These are phyloP conservation scores for Megacollybia marginata DNA, from an alignment of 768 basidiomycete genomes.

Conservation along the genomic window DNA sequence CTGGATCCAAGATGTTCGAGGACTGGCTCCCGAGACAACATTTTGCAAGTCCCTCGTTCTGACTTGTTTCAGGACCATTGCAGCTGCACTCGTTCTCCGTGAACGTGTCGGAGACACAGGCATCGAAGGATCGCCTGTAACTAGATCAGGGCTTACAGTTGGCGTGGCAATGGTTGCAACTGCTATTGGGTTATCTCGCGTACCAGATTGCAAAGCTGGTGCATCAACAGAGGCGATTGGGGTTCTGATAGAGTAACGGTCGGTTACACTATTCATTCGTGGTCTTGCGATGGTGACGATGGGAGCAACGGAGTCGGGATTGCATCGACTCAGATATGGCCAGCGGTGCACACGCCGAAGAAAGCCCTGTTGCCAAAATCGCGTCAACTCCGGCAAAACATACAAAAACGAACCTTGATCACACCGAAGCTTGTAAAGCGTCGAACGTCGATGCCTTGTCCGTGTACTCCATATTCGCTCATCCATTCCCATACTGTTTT, in stretches of 20 bases:
- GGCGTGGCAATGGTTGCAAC: slow-evolving; percentile 5
- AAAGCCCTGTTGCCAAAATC: slow-evolving; percentile 55
- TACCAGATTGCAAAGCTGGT: too few species aligned
- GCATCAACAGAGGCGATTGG: background rate
- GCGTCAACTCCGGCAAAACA: background rate
- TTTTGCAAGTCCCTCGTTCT: slow-evolving; percentile 50
- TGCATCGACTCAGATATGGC: slow-evolving; percentile 49
- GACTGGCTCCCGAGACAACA: slow-evolving; percentile 24
- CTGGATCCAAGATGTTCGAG: slow-evolving; percentile 39
- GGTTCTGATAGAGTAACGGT: slow-evolving; percentile 10
- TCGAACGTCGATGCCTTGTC: slow-evolving; percentile 78
- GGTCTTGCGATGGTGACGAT: slow-evolving; percentile 23
- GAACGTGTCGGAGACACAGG: slow-evolving; percentile 20
- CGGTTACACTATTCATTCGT: slow-evolving; percentile 31
- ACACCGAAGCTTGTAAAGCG: slow-evolving; percentile 97
- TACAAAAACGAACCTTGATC: slow-evolving; percentile 62
- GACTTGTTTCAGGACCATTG: slow-evolving; percentile 61
- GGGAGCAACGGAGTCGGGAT: background rate
- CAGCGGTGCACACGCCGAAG: slow-evolving; percentile 90
- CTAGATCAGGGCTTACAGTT: slow-evolving; percentile 16
- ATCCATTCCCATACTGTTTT: slow-evolving; percentile 87
- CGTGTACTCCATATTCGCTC: slow-evolving; percentile 61
- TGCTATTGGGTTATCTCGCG: background rate
- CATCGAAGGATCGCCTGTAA: slow-evolving; percentile 7
- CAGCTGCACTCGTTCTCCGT: slow-evolving; percentile 58